Evolutionary conservation across 306 rosid genomes (phyloP), one percentile per base, ranked within the genome.

Genomic region (Prunus padus): DNA sequence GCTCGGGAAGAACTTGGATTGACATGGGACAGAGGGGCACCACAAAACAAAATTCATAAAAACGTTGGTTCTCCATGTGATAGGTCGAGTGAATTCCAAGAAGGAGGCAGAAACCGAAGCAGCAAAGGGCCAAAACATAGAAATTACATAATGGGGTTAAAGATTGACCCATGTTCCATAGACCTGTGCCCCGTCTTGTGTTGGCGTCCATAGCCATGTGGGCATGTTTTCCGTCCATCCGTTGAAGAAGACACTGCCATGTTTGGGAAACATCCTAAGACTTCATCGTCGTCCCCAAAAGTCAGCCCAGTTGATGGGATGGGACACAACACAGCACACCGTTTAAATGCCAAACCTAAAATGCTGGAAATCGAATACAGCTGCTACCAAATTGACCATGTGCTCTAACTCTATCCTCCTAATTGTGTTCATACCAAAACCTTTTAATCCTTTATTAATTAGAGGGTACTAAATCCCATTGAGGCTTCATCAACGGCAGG

Each of bases 151-250:
- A 75, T 30, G 77, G 72, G 83, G 81, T 40, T 63, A 45, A 81
- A 81, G 84, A 77, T 86, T 81, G 81, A 81, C 85, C 92, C 82
- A 61, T 79, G 76, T 60, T 75, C 67, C 79, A 67, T 44, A 65
- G 23, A 56, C 62, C 42, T 14, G 47, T 59, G 44, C 57, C 75
- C 25, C 61, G 74, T 67, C 65, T 20, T 55, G 78, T 75, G 75
- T 71, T 74, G 67, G 54, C 30, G 76, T 45, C 79, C 72, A 77
- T 15, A 50, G 83, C 82, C 94, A 91, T 79, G 97, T 89, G 97
- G 78, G 80, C 50, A 20, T 87, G 94, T 84, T 80, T 78, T 82
- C 71, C 60, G 33, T 62, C 64, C 45, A 77, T 65, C 69, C 57
- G 63, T 75, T 55, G 40, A 25, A 63, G 51, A 37, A 37, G 42